Percentiles rank a stretch among this genome's conserved stretches.
Evolutionary conservation across 2,329 filamentous ascomycete genomes (phyloP).

Genomic region (Diaporthe helianthi): DNA sequence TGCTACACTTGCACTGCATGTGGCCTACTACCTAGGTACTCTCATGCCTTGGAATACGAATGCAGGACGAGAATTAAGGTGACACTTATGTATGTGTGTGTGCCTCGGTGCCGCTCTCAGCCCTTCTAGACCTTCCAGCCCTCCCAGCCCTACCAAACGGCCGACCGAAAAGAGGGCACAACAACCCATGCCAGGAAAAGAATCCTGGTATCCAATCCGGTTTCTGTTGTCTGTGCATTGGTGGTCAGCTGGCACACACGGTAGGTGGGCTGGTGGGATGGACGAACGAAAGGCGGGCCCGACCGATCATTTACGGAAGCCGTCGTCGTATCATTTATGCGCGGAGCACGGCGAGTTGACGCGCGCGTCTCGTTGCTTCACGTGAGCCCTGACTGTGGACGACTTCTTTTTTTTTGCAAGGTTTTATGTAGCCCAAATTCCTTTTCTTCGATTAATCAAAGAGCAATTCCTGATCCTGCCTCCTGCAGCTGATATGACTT

Average conservation of each 20-base stretch:
- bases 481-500: conserved; percentile 2
- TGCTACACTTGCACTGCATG: not conserved
- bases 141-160: not conserved
- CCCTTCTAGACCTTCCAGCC: not conserved
- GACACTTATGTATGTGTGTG: no score
- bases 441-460: not conserved
- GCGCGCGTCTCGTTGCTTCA: conserved; percentile 22
- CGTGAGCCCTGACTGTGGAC: not conserved
- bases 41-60: conserved; percentile 3
- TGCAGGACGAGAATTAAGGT: not conserved
- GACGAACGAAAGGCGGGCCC: conserved; percentile 14
- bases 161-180: conserved; percentile 11
- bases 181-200: not conserved
- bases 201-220: not conserved
- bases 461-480: not conserved
- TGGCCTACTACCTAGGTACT: not conserved
- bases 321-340: conserved; percentile 14
- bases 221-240: not conserved
- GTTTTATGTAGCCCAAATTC: not conserved
- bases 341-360: not conserved
- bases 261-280: conserved; percentile 1
- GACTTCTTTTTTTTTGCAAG: not conserved
- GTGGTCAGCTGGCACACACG: not conserved
- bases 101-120: not conserved
- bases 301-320: conserved; percentile 20